Conservation (phyloP, 495 filamentous ascomycete species). For the Xylaria castorea region DNA sequence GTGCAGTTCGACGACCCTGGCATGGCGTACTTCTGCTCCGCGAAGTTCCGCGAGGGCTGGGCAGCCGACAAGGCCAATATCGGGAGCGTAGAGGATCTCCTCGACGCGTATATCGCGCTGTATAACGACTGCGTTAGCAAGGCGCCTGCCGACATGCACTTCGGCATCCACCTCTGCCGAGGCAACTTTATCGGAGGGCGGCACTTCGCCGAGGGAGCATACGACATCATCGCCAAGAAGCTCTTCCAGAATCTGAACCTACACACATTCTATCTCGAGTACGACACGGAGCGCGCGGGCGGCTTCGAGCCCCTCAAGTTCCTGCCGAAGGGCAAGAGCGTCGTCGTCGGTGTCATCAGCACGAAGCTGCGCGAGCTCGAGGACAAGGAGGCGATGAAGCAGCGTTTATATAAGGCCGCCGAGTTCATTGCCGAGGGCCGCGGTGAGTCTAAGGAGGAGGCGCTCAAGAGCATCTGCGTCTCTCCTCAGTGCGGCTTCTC, state of each 20-base stretch:
- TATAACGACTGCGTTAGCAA: conserved; percentile 76
- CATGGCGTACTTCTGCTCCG: conserved; percentile 80
- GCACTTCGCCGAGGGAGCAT: conserved; percentile 83
- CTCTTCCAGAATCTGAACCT: conserved; percentile 79
- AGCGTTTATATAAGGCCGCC: conserved; percentile 69
- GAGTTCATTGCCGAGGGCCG: conserved; percentile 74
- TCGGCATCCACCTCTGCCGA: conserved; percentile 80
- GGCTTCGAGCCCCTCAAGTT: conserved; percentile 79
- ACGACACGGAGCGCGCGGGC: conserved; percentile 76
- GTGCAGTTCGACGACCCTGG: conserved; percentile 80
- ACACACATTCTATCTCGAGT: conserved; percentile 84
- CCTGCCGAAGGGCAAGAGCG: conserved; percentile 74
- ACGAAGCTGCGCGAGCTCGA: conserved; percentile 77
- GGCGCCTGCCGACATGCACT: conserved; percentile 70
- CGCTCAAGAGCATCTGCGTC: conserved; percentile 70
- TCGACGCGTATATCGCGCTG: conserved; percentile 76
- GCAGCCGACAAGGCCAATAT: conserved; percentile 64
- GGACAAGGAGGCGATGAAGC: conserved; percentile 75
- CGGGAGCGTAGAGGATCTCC: conserved; percentile 62
- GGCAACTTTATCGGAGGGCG: conserved; percentile 80
- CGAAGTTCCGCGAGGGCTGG: conserved; percentile 76
- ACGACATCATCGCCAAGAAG: conserved; percentile 80
- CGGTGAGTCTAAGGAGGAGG: conserved; percentile 66
- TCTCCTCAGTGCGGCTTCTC: conserved; percentile 85
- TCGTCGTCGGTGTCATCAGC: conserved; percentile 77